Percentiles rank a stretch among this genome's conserved stretches.
phyloP scores from a whole-genome alignment of 2,329 filamentous ascomycete species.

The Tolypocladium tropicale region DNA sequence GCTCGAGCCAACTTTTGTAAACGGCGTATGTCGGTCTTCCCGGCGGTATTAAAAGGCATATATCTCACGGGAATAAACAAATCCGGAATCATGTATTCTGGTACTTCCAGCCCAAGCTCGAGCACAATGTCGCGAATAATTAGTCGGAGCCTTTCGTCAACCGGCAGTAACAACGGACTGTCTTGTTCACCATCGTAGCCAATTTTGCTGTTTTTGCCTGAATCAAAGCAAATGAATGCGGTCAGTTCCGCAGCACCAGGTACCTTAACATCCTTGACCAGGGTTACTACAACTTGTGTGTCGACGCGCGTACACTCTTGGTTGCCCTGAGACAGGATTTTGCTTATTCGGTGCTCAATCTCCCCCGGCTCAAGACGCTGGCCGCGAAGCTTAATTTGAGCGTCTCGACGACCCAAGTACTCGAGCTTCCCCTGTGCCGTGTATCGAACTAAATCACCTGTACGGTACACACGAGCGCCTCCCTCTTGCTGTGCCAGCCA shows the following conservation, averaged over 20 bases:
- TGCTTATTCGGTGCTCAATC: conserved; percentile 7
- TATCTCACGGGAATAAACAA: background rate
- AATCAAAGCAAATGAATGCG: background rate
- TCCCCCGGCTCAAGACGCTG: conserved; percentile 37
- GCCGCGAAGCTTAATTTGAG: conserved; percentile 48
- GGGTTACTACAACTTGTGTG: background rate
- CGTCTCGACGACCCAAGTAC: conserved; percentile 41
- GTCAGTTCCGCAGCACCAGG: background rate
- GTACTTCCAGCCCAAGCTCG: background rate
- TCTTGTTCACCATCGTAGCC: background rate
- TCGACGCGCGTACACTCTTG: background rate
- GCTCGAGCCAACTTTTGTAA: background rate
- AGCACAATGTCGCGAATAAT: background rate
- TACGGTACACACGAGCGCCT: conserved; percentile 24
- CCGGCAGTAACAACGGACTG: background rate
- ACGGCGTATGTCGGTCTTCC: background rate
- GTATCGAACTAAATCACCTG: conserved; percentile 35
- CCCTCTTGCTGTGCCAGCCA: conserved; percentile 11
- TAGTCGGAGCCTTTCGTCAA: background rate
- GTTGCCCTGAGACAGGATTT: background rate
- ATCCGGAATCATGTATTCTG: background rate
- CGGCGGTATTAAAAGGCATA: background rate
- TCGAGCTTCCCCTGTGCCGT: conserved; percentile 25
- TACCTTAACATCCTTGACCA: background rate
- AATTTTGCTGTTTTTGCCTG: background rate